These are phyloP conservation scores for Moricandia moricandioides DNA, from an alignment of 345 rosid genomes.

Conservation along the genomic window DNA sequence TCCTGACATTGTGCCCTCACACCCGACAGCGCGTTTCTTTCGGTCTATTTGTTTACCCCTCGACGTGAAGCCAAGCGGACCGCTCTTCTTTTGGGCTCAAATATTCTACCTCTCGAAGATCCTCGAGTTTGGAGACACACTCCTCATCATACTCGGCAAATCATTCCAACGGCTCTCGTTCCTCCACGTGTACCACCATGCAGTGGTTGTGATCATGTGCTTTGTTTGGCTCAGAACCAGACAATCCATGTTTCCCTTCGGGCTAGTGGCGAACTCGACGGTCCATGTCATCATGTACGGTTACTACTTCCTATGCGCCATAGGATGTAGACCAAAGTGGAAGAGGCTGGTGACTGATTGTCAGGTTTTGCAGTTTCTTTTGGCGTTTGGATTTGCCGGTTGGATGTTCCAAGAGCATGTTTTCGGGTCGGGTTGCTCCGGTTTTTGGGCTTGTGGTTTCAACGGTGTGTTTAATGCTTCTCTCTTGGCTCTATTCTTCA, in stretches of 20 bases:
- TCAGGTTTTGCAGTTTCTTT: slow-evolving; percentile 76
- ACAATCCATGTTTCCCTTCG: slow-evolving; percentile 66
- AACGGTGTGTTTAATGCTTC: slow-evolving; percentile 62
- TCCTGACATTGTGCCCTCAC: background rate
- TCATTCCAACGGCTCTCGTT: slow-evolving; percentile 62
- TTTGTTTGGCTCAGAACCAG: slow-evolving; percentile 55
- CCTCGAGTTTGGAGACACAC: slow-evolving; percentile 58
- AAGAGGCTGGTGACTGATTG: slow-evolving; percentile 70
- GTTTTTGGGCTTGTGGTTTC: slow-evolving; percentile 69
- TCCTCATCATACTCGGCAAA: slow-evolving; percentile 50
- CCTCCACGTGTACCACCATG: slow-evolving; percentile 86
- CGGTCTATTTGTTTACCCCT: slow-evolving; percentile 54
- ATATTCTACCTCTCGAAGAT: slow-evolving; percentile 68
- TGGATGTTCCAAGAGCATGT: slow-evolving; percentile 57
- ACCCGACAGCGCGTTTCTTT: background rate
- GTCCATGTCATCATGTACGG: slow-evolving; percentile 77
- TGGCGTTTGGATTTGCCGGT: slow-evolving; percentile 48
- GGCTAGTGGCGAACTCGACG: slow-evolving; percentile 48
- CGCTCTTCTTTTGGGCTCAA: slow-evolving; percentile 81
- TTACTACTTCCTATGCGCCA: slow-evolving; percentile 60
- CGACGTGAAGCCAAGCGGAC: slow-evolving; percentile 42
- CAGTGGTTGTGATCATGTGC: slow-evolving; percentile 70
- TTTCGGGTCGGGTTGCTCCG: slow-evolving; percentile 57
- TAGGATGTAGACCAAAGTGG: slow-evolving; percentile 67
- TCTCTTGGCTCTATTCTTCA: slow-evolving; percentile 59